phyloP scores from a whole-genome alignment of 192 early-diverging fungal species.

The Funneliformis geosporum region DNA sequence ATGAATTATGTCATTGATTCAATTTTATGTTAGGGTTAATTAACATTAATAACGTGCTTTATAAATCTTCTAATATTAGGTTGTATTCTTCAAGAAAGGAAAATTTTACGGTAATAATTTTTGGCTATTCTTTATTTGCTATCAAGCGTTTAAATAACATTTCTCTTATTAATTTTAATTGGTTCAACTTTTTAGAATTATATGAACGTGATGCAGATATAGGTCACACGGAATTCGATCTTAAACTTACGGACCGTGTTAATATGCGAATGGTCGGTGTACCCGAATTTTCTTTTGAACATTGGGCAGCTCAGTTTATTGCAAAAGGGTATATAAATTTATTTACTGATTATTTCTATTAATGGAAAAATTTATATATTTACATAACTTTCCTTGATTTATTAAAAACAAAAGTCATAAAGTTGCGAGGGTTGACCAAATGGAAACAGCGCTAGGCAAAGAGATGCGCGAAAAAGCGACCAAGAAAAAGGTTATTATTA shows the following conservation, averaged over 20 bases:
- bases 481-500: conserved; percentile 39
- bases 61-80: conserved; percentile 27
- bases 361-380: neutral
- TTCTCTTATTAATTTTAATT: neutral
- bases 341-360: neutral
- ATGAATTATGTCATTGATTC: neutral
- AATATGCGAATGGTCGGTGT: conserved; percentile 99
- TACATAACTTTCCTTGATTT: neutral
- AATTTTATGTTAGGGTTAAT: neutral
- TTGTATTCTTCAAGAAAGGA: conserved; percentile 99
- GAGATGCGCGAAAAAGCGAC: conserved; percentile 77
- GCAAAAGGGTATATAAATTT: conserved; percentile 73
- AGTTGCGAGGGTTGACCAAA: conserved; percentile 96
- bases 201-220: conserved; percentile 99
- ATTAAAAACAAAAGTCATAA: conserved; percentile 50
- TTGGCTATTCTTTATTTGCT: neutral
- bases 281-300: conserved; percentile 90
- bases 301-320: conserved; percentile 95
- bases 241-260: conserved; percentile 92
- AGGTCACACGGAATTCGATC: conserved; percentile 93
- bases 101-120: conserved; percentile 77
- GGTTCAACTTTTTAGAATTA: conserved; percentile 64
- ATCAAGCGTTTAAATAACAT: neutral
- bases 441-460: conserved; percentile 94
- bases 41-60: neutral